These are phyloP conservation scores for Backusella tarrabulga DNA, from an alignment of 192 early-diverging fungal genomes.

Conservation along the genomic window DNA sequence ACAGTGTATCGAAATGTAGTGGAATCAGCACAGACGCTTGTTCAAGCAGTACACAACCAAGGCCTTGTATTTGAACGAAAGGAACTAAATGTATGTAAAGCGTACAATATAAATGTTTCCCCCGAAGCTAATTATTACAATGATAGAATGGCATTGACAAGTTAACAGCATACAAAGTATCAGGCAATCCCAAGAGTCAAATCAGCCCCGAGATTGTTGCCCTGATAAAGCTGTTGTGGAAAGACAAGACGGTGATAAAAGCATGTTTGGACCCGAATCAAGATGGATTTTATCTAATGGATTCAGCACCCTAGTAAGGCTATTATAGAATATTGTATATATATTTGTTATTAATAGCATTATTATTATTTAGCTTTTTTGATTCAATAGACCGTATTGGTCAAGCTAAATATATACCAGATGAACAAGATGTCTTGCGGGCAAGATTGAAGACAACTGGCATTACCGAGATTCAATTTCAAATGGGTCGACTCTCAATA, in stretches of 20 bases:
- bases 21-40: slow-evolving; percentile 77
- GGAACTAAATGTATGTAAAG: background rate
- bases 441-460: slow-evolving; percentile 97
- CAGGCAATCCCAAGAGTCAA: slow-evolving; percentile 18
- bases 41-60: slow-evolving; percentile 62
- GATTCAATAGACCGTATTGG: slow-evolving; percentile 87
- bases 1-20: slow-evolving; percentile 85
- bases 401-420: slow-evolving; percentile 82
- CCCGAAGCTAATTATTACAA: background rate
- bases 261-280: slow-evolving; percentile 60
- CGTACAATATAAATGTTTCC: too few species aligned
- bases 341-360: background rate
- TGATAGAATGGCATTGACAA: background rate
- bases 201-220: slow-evolving; percentile 63
- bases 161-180: background rate
- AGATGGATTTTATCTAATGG: slow-evolving; percentile 76
- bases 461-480: slow-evolving; percentile 94
- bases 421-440: slow-evolving; percentile 92
- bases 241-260: slow-evolving; percentile 54
- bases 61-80: background rate
- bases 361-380: slow-evolving; percentile 69
- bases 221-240: slow-evolving; percentile 63
- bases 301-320: slow-evolving; percentile 72
- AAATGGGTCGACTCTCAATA: slow-evolving; percentile 87
- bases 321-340: background rate